Percentiles rank a stretch among this genome's conserved stretches.
These are phyloP conservation scores for Fusarium sp. DNA, from an alignment of 2,329 filamentous ascomycete species.

Conservation along the genomic window DNA sequence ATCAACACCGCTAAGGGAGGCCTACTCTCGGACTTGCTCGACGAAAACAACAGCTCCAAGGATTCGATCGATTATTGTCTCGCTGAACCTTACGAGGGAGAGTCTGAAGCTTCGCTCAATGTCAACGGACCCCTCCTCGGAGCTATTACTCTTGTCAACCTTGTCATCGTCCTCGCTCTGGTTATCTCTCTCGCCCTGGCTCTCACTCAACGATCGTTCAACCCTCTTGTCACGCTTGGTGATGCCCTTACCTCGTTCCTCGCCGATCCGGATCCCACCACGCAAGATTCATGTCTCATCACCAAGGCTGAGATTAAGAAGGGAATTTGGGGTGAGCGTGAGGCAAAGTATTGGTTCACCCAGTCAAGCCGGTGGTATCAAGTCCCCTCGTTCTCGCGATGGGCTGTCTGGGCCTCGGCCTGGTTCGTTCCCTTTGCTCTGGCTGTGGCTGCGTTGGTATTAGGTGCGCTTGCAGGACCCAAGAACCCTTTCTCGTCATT, in stretches of 20 bases:
- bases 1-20: constrained; percentile 20
- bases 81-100: constrained; percentile 21
- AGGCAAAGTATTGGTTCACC: constrained; percentile 58
- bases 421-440: constrained; percentile 55
- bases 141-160: constrained; percentile 54
- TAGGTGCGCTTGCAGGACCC: constrained; percentile 48
- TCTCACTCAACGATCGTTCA: constrained; percentile 50
- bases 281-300: constrained; percentile 58
- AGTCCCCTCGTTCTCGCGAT: constrained; percentile 56
- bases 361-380: constrained; percentile 59
- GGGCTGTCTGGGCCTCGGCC: constrained; percentile 54
- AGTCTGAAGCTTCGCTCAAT: constrained; percentile 44
- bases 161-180: constrained; percentile 57
- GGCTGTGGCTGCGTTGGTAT: constrained; percentile 53
- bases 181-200: constrained; percentile 55
- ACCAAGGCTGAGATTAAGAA: constrained; percentile 59
- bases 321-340: constrained; percentile 57
- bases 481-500: constrained; percentile 53
- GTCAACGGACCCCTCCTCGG: constrained; percentile 56
- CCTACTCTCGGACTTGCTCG: constrained; percentile 8
- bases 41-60: constrained; percentile 6
- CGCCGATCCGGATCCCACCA: constrained; percentile 57
- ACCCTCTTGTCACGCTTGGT: constrained; percentile 62
- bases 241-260: constrained; percentile 65
- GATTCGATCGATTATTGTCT: constrained; percentile 28